phyloP scores from a whole-genome alignment of 345 rosid species.

The Diplotaxis tenuifolia region DNA sequence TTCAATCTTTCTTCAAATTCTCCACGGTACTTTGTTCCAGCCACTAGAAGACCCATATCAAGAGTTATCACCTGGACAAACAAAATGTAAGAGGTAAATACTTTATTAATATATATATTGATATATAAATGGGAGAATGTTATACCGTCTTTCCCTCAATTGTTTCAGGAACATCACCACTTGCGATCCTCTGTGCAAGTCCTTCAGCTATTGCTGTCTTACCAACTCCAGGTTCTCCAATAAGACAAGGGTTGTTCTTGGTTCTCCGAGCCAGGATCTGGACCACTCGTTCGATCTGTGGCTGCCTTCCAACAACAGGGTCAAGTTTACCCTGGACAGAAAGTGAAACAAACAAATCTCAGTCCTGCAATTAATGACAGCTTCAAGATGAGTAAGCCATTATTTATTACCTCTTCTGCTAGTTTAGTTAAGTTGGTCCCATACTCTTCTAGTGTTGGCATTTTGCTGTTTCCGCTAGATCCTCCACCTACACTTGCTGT shows the following conservation, averaged over 20 bases:
- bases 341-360: not conserved
- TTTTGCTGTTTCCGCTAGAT: conserved; percentile 65
- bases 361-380: not conserved
- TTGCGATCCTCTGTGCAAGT: conserved; percentile 90
- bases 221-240: conserved; percentile 99
- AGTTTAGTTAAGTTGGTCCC: conserved; percentile 96
- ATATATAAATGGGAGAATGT: not conserved
- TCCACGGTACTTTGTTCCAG: conserved; percentile 98
- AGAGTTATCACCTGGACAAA: conserved; percentile 79
- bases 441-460: conserved; percentile 98
- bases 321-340: conserved; percentile 83
- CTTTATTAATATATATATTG: too few relatives aligned
- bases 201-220: conserved; percentile 99
- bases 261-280: conserved; percentile 97
- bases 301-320: conserved; percentile 99
- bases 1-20: conserved; percentile 97
- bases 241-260: conserved; percentile 95
- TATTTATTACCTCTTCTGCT: conserved; percentile 80
- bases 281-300: conserved; percentile 88
- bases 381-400: not conserved
- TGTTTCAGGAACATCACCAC: conserved; percentile 96
- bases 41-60: conserved; percentile 99
- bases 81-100: not conserved
- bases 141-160: conserved; percentile 95
- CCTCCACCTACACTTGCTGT: conserved; percentile 81